Conservation (phyloP, 2,329 filamentous ascomycete species). For the Clonostachys rhizophaga region DNA sequence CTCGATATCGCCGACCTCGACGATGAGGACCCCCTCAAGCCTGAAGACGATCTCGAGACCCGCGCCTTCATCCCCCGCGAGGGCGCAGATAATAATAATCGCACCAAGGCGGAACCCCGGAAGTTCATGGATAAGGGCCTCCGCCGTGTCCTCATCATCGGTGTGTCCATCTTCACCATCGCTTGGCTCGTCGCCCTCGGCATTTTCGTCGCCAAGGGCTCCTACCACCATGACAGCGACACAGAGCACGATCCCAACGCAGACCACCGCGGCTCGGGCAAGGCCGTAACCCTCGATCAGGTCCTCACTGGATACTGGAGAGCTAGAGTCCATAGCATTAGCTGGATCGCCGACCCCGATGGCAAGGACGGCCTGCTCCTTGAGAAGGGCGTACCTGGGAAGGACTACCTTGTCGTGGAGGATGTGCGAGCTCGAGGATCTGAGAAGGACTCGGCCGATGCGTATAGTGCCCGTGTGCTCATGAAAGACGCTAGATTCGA, state of each 20-base stretch:
- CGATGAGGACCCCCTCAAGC: constrained; percentile 34
- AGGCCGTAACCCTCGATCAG: constrained; percentile 69
- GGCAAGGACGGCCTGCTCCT: constrained; percentile 83
- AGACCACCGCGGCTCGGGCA: constrained; percentile 59
- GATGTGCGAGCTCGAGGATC: constrained; percentile 56
- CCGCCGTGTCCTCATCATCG: constrained; percentile 57
- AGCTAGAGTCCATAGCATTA: constrained; percentile 59
- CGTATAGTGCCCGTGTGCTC: constrained; percentile 49
- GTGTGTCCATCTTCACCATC: constrained; percentile 55
- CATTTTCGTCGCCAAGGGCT: constrained; percentile 60
- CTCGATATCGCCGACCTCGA: constrained; percentile 28
- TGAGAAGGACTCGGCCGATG: constrained; percentile 20
- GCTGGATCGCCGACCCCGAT: constrained; percentile 70
- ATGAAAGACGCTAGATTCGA: constrained; percentile 67
- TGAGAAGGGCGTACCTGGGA: constrained; percentile 58
- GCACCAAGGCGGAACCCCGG: constrained; percentile 12
- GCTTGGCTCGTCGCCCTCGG: constrained; percentile 66
- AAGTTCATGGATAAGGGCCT: constrained; percentile 63
- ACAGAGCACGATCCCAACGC: constrained; percentile 66
- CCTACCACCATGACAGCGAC: constrained; percentile 59
- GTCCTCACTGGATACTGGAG: constrained; percentile 63
- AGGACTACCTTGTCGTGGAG: constrained; percentile 80
- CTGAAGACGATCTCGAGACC: constrained; percentile 39
- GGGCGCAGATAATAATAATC: constrained; percentile 19
- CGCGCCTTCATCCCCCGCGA: constrained; percentile 39